phyloP scores from a whole-genome alignment of 1,284 basidiomycete genomes.

The Cronartium ribicola region DNA sequence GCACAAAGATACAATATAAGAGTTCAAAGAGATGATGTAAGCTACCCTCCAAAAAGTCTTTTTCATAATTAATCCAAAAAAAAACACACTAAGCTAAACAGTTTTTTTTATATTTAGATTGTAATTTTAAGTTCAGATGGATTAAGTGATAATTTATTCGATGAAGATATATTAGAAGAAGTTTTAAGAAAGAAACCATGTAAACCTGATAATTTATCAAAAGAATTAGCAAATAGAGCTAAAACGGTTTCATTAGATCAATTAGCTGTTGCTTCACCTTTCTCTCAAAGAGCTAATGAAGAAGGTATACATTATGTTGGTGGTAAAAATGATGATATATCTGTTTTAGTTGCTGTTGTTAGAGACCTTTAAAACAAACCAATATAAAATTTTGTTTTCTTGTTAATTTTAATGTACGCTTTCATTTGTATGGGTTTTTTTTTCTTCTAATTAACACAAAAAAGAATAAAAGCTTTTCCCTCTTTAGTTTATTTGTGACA shows the following conservation, averaged over 20 bases:
- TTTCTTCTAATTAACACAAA: too few species aligned
- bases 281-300: conserved; percentile 58
- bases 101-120: conserved; percentile 53
- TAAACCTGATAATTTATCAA: conserved; percentile 56
- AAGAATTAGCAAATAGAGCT: conserved; percentile 56
- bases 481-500: too few species aligned
- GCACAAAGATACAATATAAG: conserved; percentile 70
- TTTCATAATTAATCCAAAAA: neutral
- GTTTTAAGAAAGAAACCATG: conserved; percentile 57
- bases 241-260: conserved; percentile 56
- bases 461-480: too few species aligned
- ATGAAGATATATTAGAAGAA: conserved; percentile 87
- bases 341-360: conserved; percentile 53
- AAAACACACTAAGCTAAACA: neutral
- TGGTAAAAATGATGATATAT: conserved; percentile 55
- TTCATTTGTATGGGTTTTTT: too few species aligned
- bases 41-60: conserved; percentile 4
- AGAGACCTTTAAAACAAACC: conserved; percentile 45
- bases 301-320: conserved; percentile 57
- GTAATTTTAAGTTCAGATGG: conserved; percentile 86
- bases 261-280: conserved; percentile 56
- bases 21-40: conserved; percentile 69
- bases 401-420: too few species aligned
- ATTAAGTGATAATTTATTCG: conserved; percentile 88
- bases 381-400: too few species aligned